Percentiles rank a stretch among this genome's conserved stretches.
These are phyloP conservation scores for Agrostemma githago DNA, from an alignment of 148 eudicot species.

Conservation along the genomic window DNA sequence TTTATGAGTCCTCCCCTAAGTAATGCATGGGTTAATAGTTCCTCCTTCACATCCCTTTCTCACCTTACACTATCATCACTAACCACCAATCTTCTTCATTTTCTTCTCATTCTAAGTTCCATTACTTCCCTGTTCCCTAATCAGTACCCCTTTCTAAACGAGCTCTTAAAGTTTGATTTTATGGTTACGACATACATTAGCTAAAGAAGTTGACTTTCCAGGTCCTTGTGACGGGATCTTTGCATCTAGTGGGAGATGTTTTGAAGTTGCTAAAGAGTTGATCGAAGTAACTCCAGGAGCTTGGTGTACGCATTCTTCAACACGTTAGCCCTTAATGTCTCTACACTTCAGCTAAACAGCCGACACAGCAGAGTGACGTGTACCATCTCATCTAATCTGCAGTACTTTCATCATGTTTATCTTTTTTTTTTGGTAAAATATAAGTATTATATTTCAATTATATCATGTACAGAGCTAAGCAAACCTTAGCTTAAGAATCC, in stretches of 20 bases:
- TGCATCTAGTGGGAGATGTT: slow-evolving; percentile 88
- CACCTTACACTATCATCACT: too few species aligned
- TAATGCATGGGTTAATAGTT: too few species aligned
- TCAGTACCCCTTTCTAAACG: too few species aligned
- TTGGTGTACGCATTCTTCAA: not conserved
- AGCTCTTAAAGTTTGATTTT: not conserved
- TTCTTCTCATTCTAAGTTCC: too few species aligned
- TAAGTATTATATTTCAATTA: too few species aligned
- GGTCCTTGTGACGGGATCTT: slow-evolving; percentile 91
- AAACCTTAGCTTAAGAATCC: too few species aligned
- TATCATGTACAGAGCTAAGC: too few species aligned
- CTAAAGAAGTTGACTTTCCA: slow-evolving; percentile 15
- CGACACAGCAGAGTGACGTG: slow-evolving; percentile 9
- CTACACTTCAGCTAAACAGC: not conserved
- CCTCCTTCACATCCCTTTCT: too few species aligned
- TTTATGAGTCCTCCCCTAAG: not conserved
- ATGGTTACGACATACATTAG: not conserved
- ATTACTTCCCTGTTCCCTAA: too few species aligned
- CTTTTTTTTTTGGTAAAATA: not conserved
- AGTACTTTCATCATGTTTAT: not conserved
- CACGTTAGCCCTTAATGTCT: not conserved
- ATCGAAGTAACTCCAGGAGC: not conserved
- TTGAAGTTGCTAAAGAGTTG: slow-evolving; percentile 56
- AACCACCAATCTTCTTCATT: too few species aligned
- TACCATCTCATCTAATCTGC: not conserved